Base-by-base conservation (phyloP, 2,329 filamentous ascomycete genomes). In the Talaromyces funiculosus region DNA sequence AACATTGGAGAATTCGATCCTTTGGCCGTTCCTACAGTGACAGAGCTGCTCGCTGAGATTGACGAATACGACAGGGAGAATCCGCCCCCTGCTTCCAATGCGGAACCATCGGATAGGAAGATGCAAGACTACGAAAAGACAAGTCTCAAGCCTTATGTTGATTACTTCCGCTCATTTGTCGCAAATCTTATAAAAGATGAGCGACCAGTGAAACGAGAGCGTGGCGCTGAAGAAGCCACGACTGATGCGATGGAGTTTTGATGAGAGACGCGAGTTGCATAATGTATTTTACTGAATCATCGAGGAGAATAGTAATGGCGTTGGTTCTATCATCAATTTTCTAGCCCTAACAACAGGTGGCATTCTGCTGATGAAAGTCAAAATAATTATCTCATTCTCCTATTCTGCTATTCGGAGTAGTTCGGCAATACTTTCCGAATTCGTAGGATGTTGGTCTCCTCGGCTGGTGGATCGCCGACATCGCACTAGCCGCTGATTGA, bases 121-220 rank as follows among this genome's bases (percentile, higher is more conserved):
- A 69, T 90, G 53, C 84, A 88, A 66, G 94, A 99, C 71, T 97
- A 93, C 87, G 93, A 99, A 77, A 99, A 97, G 84, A 99, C 94
- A 24, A 91, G 90, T 65, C 75, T 99, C 70, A 96, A 89, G 78
- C 91, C 92, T 8, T 97, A 96, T 72, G 86, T 97, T 37, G 92
- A 97, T 61, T 87, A 88, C 67, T 97, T 99, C 75, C 84, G 89
- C 66, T 83, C 81, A 0, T 96, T 97, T 75, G 90, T 97, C 7
- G 82, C 85, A 9, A 82, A 79, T 0, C 74, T 99, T 59, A 82
- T 97, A 73, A 92, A 88, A 73, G 93, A 96, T 62, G 87, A 90
- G 67, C 73, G 77, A 22, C 73, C 70, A 29, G 74, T 76, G 8
- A 84, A 84, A 69, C 73, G 80, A 60, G 81, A 82, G 66, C 72